Evolutionary conservation across 2,329 filamentous ascomycete genomes (phyloP), one percentile per base, ranked within the genome.

Genomic region (Ceratocystis albifundus): DNA sequence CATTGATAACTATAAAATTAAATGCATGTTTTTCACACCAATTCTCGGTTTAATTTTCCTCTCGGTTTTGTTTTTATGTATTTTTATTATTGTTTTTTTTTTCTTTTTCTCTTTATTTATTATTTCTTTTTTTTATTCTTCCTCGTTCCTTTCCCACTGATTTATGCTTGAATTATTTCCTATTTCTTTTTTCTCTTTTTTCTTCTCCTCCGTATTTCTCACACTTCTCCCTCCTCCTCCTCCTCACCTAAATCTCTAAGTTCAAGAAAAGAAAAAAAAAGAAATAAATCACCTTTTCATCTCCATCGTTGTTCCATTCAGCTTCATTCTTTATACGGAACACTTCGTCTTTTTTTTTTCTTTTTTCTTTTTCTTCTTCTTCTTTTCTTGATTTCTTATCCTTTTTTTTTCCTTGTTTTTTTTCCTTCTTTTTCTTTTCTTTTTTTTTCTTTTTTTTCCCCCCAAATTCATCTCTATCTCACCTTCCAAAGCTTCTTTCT

Each of bases 51-150:
- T n/a, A n/a, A n/a, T 22, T 53, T 20, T 53, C 22, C 48, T 10
- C 22, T 25, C 28, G 15, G 28, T 20, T 30, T 44, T 28, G 25
- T 2, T 12, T 44, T 65, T 15, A 25, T n/a, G n/a, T n/a, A n/a
- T n/a, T 20, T 30, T 44, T 28, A 17, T 2, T 12, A 32, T 65
- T 15, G 17, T 46, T 41, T 32, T 44, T 32, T 65, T 48, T 57
- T 50, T 65, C 36, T 64, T 67, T 63, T 41, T 30, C 59, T 61
- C n/a, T 46, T 41, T 32, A 44, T 32, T 65, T 48, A 50, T 50
- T 65, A 30, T 64, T 67, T 63, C 28, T 30, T 46, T 61, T 66
- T 57, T 48, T 68, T 66, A 20, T n/a, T n/a, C 36, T 48, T 55
- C 45, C 62, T 46, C 61, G 64, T 55, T 62, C 65, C 64, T 62